Base-by-base conservation (phyloP, 2,329 filamentous ascomycete genomes). In the Cladosporium sp. region DNA sequence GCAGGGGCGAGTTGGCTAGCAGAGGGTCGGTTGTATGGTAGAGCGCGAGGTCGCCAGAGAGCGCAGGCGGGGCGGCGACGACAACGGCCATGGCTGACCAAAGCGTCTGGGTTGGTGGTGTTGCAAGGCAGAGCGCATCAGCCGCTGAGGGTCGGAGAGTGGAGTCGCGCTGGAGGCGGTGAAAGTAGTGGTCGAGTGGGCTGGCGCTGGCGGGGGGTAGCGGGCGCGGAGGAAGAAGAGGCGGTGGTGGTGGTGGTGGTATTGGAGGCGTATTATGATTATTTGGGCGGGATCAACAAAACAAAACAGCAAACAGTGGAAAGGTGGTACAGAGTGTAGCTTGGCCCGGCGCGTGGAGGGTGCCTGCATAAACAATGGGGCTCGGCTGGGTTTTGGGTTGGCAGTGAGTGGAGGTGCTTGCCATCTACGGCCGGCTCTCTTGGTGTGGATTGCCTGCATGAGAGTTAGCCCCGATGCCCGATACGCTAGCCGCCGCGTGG, bases 1-100 rank as follows among this genome's bases (percentile, higher is more conserved):
- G 85, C 72, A 98, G 84, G 61, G 93, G 88, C 69, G 93, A 84
- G 80, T 93, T 86, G 79, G 90, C 90, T 65, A 96, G 89, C 71
- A 93, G 83, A 68, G 92, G 88, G 80, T 99, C 95, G 77, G 89
- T 90, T 73, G 92, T 88, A 81, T 96, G 90, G 84, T 96, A 98
- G 74, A 97, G 91, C 76, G 87, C 89, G 78, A 97, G 87, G 78
- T 94, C 91, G 77, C 91, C 85, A 78, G 92, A 90, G 78, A 97
- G 85, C 88, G 82, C 65, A 85, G 88, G 82, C 93, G 86, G 80
- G 92, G 89, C 71, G 90, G 88, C 74, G 87, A 64, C 61, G 21
- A 64, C 61, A 15, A 64, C 51, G 18, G 61, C 61, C 61, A 64
- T 64, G 51, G 61, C 47, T 14, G 51, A 57, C 49, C 52, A 55